Base-by-base conservation (phyloP, 2,329 filamentous ascomycete species). In the Colletotrichum gigasporum region DNA sequence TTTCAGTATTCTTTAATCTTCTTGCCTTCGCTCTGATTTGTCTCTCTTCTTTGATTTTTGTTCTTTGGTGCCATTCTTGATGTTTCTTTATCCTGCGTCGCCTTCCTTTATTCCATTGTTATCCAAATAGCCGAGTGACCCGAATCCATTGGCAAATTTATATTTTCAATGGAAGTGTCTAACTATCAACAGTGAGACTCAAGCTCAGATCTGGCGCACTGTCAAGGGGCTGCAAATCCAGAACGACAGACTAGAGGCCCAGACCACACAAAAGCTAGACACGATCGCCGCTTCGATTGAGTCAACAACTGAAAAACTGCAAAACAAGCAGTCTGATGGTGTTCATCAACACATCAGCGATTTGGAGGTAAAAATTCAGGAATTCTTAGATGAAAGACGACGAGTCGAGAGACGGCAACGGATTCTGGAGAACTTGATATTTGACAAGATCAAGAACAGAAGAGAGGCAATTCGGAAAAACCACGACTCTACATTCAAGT, bases 401-500 rank as follows among this genome's bases (percentile, higher is more conserved):
- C 42, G 20, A 24, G 26, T 50, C 5, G 26, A 35, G 16, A 50
- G 18, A n/a, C 26, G 34, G 28, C 47, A 50, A 18, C 6, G 18
- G 7, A 35, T 35, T n/a, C 18, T 34, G 4, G 3, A 20, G n/a
- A 18, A 28, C 10, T 24, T 50, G 16, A 8, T 24, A 5, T 50
- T 50, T 16, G 26, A 20, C 28, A 5, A 50, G 14, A 50, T 50
- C 9, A 7, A 69, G 4, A 6, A 8, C 6, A 4, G 42, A 28
- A 4, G 20, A 16, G 6, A n/a, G 12, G 42, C 42, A 9, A 79
- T 83, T 62, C 74, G 76, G 47, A 67, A 54, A 1, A 78, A 75
- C 1, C 76, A 80, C 20, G 67, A 65, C 0, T 72, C 73, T 34
- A 85, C 82, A 4, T 83, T 81, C 48, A 67, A 74, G 61, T 85